phyloP scores from a whole-genome alignment of 2,329 filamentous ascomycete species.

The Fusarium veterinarium region DNA sequence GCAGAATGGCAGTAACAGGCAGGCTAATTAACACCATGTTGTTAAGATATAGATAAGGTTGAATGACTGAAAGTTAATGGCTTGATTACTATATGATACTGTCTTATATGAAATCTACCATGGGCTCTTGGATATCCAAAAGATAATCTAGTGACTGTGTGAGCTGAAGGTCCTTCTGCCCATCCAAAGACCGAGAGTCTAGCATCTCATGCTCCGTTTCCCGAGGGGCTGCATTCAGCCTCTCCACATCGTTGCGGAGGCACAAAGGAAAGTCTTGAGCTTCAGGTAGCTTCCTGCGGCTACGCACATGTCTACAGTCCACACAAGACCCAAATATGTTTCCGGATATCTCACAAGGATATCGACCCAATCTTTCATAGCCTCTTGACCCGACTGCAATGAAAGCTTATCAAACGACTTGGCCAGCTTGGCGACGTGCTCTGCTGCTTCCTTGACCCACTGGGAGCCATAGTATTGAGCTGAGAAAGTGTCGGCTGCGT shows the following conservation, averaged over 20 bases:
- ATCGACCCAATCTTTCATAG: not conserved
- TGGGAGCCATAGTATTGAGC: not conserved
- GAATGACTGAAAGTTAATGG: too few species aligned
- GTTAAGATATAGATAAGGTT: not conserved
- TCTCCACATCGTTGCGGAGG: not conserved
- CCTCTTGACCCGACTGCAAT: not conserved
- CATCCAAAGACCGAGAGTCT: not conserved
- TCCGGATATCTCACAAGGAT: not conserved
- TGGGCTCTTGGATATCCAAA: not conserved
- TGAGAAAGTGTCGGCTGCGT: not conserved
- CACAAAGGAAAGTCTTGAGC: not conserved
- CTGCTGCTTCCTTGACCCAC: not conserved
- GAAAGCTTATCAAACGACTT: not conserved
- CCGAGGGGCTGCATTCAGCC: fast-evolving
- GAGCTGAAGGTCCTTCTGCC: not conserved
- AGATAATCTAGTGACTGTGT: not conserved
- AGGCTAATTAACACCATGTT: fast-evolving
- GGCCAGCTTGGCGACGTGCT: not conserved
- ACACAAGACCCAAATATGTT: not conserved
- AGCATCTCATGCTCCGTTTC: fast-evolving
- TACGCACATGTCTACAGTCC: not conserved
- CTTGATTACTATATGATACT: too few species aligned
- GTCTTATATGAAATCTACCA: not conserved
- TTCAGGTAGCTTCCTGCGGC: not conserved
- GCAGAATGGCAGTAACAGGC: too few species aligned